phyloP scores from a whole-genome alignment of 78 protist species.

The Mastigamoeba balamuthi region DNA sequence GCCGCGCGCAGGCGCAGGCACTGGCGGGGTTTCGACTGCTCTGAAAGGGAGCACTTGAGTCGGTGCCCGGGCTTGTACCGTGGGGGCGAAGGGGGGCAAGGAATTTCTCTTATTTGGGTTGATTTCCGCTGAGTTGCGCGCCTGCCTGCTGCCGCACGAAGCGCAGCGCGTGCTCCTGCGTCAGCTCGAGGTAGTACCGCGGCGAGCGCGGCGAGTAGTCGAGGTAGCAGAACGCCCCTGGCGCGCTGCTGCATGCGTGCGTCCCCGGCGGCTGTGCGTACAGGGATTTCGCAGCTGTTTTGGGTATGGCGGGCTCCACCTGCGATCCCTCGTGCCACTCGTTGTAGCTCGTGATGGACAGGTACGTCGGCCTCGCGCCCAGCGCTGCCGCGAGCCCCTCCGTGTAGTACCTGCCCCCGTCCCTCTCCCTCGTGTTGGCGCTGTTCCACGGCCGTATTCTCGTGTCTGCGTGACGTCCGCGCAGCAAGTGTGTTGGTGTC shows the following conservation, averaged over 20 bases:
- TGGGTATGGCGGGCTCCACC: not conserved
- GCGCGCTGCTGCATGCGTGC: too few relatives aligned
- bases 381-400: not conserved
- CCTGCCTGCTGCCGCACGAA: too few relatives aligned
- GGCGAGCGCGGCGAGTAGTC: not conserved
- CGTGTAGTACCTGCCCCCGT: not conserved
- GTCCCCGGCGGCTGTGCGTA: not conserved
- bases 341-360: constrained; percentile 8
- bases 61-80: too few relatives aligned
- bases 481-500: not conserved
- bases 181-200: not conserved
- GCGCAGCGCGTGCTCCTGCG: not conserved
- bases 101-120: too few relatives aligned
- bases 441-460: not conserved
- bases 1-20: too few relatives aligned
- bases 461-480: not conserved
- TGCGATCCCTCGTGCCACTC: constrained; percentile 41
- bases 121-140: too few relatives aligned
- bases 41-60: too few relatives aligned
- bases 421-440: not conserved
- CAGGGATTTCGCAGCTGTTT: not conserved
- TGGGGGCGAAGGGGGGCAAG: too few relatives aligned
- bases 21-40: too few relatives aligned
- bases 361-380: not conserved
- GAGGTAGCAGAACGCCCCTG: too few relatives aligned